Conservation (phyloP, 257 asterid genomes). For the Mitragyna speciosa region DNA sequence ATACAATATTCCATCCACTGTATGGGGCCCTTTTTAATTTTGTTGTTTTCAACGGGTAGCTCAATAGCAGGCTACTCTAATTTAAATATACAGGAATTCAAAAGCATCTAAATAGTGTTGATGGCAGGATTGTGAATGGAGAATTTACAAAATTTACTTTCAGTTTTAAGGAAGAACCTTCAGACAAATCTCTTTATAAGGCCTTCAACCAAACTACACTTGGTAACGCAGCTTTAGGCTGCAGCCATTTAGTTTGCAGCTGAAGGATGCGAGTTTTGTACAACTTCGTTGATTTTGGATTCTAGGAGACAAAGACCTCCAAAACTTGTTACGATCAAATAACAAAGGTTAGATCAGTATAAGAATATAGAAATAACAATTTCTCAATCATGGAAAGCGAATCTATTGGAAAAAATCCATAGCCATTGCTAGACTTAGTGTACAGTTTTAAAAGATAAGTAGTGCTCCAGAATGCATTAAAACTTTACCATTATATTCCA, state of each 20-base stretch:
- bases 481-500: too few relatives aligned
- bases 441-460: not conserved
- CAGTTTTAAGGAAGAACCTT: not conserved
- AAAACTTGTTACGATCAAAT: not conserved
- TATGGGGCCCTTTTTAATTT: slow-evolving; percentile 17
- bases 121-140: not conserved
- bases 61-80: slow-evolving; percentile 4
- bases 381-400: not conserved
- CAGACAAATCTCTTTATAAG: not conserved
- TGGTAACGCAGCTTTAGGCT: not conserved
- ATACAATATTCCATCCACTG: slow-evolving; percentile 25
- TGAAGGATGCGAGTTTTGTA: not conserved
- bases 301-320: not conserved
- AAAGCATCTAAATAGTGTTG: not conserved
- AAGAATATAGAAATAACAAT: not conserved
- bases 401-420: not conserved
- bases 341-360: too few relatives aligned
- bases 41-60: slow-evolving; percentile 20
- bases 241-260: not conserved
- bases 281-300: not conserved
- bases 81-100: not conserved
- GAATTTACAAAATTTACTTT: not conserved
- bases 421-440: not conserved
- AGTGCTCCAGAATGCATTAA: not conserved
- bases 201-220: not conserved